Evolutionary conservation across 345 rosid genomes (phyloP).

Genomic region (Balakata baccata): DNA sequence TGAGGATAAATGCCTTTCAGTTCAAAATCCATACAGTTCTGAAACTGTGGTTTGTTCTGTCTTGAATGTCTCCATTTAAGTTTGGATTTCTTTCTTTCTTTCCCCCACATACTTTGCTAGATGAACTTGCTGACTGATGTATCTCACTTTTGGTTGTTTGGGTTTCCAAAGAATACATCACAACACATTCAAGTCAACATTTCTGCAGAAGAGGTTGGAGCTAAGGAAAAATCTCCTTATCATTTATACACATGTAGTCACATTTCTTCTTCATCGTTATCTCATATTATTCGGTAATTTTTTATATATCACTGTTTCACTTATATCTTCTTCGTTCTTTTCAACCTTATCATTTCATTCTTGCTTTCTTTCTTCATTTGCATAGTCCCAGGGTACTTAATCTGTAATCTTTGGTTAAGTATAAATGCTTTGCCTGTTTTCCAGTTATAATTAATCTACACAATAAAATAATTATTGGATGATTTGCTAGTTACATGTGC

Average conservation of each 20-base stretch:
- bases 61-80: slow-evolving; percentile 11
- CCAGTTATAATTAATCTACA: background rate
- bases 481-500: background rate
- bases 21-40: slow-evolving; percentile 62
- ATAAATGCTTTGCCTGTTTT: slow-evolving; percentile 4
- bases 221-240: slow-evolving; percentile 78
- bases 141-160: slow-evolving; percentile 9
- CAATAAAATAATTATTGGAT: background rate
- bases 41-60: slow-evolving; percentile 52
- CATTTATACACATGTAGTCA: slow-evolving; percentile 59
- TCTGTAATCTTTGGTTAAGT: background rate
- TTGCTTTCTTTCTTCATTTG: background rate
- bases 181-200: slow-evolving; percentile 64
- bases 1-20: slow-evolving; percentile 64
- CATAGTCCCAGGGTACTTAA: background rate
- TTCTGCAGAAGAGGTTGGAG: slow-evolving; percentile 86
- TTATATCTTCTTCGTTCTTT: background rate
- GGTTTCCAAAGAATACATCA: slow-evolving; percentile 49
- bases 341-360: background rate
- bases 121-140: slow-evolving; percentile 11
- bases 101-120: background rate
- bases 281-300: slow-evolving; percentile 76
- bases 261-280: slow-evolving; percentile 63
- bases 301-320: background rate
- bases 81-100: slow-evolving; percentile 9